Percentiles rank a stretch among this genome's conserved stretches.
phyloP scores from a whole-genome alignment of 2,329 filamentous ascomycete genomes.

The Botrytis cinerea region DNA sequence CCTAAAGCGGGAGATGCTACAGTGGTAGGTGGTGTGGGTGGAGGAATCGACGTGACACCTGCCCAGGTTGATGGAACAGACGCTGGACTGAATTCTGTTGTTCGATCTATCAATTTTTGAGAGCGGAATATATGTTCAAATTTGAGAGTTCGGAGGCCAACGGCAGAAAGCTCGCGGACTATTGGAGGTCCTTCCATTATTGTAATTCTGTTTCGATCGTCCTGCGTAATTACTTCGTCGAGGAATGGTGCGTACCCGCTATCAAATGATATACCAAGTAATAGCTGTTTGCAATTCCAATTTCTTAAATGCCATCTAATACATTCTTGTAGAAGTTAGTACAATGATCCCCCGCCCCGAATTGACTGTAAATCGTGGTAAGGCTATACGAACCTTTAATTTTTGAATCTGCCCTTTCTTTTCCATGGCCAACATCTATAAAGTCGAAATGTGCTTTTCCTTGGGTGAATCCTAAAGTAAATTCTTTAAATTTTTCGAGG shows the following conservation, averaged over 20 bases:
- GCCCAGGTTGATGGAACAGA: slow-evolving; percentile 37
- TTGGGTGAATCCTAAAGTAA: slow-evolving; percentile 61
- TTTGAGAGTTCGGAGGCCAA: slow-evolving; percentile 50
- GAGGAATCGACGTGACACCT: slow-evolving; percentile 38
- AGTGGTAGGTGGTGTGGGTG: slow-evolving; percentile 28
- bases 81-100: slow-evolving; percentile 32
- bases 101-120: slow-evolving; percentile 52
- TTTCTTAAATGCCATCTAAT: slow-evolving; percentile 60
- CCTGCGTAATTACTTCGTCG: slow-evolving; percentile 52
- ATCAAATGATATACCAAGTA: slow-evolving; percentile 64
- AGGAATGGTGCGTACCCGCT: slow-evolving; percentile 61
- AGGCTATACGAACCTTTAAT: slow-evolving; percentile 53
- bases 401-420: slow-evolving; percentile 61
- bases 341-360: background rate
- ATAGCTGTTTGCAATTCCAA: slow-evolving; percentile 61
- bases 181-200: slow-evolving; percentile 57
- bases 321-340: slow-evolving; percentile 36
- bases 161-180: slow-evolving; percentile 52
- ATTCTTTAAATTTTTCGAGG: slow-evolving; percentile 54
- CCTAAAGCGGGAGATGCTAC: slow-evolving; percentile 25
- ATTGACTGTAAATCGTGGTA: background rate
- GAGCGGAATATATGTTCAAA: slow-evolving; percentile 55
- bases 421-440: slow-evolving; percentile 61
- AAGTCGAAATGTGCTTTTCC: slow-evolving; percentile 62
- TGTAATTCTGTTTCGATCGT: slow-evolving; percentile 51